Conservation (phyloP, 202 grass and related monocot genomes). For the Bolboschoenoplectus hybrid region DNA sequence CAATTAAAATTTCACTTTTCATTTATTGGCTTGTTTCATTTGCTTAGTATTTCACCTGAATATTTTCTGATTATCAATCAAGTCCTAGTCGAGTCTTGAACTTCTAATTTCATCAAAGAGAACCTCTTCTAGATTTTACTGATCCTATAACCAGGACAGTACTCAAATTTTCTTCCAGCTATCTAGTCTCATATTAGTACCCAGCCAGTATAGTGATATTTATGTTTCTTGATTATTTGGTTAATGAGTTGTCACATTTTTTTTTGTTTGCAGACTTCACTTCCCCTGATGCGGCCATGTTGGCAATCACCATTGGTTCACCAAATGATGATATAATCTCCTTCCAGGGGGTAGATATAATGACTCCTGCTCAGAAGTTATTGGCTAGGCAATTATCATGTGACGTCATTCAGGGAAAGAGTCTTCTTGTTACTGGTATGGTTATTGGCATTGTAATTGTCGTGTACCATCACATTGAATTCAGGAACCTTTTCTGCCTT, state of each 20-base stretch:
- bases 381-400: slow-evolving; percentile 77
- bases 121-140: neutral
- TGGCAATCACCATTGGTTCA: slow-evolving; percentile 43
- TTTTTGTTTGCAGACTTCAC: slow-evolving; percentile 48
- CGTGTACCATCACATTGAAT: neutral
- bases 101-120: neutral
- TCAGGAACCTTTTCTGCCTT: neutral
- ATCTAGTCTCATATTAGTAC: slow-evolving; percentile 37
- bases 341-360: slow-evolving; percentile 80
- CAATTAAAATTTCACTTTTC: neutral
- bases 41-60: neutral
- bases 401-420: slow-evolving; percentile 70
- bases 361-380: slow-evolving; percentile 84
- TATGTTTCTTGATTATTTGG: slow-evolving; percentile 33
- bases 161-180: neutral
- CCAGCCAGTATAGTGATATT: neutral
- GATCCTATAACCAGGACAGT: neutral
- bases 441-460: slow-evolving; percentile 10
- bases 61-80: neutral
- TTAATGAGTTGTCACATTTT: slow-evolving; percentile 26
- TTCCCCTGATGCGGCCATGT: slow-evolving; percentile 51
- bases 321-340: slow-evolving; percentile 75
- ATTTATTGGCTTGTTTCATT: slow-evolving; percentile 10
- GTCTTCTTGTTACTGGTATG: slow-evolving; percentile 88
- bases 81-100: slow-evolving; percentile 13